Evolutionary conservation across 768 basidiomycete species (phyloP).

Genomic region (Suillus lakei): DNA sequence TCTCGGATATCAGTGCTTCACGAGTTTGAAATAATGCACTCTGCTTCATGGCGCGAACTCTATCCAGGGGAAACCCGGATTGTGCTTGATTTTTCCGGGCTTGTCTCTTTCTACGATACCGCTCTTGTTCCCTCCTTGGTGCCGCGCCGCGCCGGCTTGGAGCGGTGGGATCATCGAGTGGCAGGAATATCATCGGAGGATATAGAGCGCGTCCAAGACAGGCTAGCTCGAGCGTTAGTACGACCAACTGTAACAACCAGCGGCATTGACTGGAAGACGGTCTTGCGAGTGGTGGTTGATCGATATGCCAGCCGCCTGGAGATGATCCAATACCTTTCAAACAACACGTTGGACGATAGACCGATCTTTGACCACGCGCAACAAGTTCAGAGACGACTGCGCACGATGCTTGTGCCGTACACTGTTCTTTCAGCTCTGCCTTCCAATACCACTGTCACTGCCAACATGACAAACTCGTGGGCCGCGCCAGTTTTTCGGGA

Average conservation of each 20-base stretch:
- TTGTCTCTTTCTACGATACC: slow-evolving; percentile 35
- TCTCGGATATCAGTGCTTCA: not conserved
- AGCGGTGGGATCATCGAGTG: slow-evolving; percentile 28
- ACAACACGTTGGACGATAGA: slow-evolving; percentile 18
- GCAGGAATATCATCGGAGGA: slow-evolving; percentile 20
- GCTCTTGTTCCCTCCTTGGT: slow-evolving; percentile 24
- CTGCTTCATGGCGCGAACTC: slow-evolving; percentile 26
- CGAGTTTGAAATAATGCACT: slow-evolving; percentile 15
- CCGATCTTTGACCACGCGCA: slow-evolving; percentile 10
- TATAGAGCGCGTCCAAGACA: slow-evolving; percentile 7
- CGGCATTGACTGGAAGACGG: slow-evolving; percentile 47
- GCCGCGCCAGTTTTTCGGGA: slow-evolving; percentile 14
- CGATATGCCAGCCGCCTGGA: slow-evolving; percentile 49
- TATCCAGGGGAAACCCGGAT: slow-evolving; percentile 33
- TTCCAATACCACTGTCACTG: not conserved
- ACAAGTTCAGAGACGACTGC: slow-evolving; percentile 22
- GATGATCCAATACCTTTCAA: slow-evolving; percentile 41
- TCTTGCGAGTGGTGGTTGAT: slow-evolving; percentile 43
- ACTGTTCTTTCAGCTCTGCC: slow-evolving; percentile 10
- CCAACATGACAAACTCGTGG: slow-evolving; percentile 14
- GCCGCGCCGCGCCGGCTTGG: slow-evolving; percentile 13
- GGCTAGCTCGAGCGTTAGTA: slow-evolving; percentile 14
- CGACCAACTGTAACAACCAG: slow-evolving; percentile 21
- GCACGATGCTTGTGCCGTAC: slow-evolving; percentile 20
- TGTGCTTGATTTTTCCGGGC: slow-evolving; percentile 20